Base-by-base conservation (phyloP, 1,284 basidiomycete species). In the Cutaneotrichosporon sp. region DNA sequence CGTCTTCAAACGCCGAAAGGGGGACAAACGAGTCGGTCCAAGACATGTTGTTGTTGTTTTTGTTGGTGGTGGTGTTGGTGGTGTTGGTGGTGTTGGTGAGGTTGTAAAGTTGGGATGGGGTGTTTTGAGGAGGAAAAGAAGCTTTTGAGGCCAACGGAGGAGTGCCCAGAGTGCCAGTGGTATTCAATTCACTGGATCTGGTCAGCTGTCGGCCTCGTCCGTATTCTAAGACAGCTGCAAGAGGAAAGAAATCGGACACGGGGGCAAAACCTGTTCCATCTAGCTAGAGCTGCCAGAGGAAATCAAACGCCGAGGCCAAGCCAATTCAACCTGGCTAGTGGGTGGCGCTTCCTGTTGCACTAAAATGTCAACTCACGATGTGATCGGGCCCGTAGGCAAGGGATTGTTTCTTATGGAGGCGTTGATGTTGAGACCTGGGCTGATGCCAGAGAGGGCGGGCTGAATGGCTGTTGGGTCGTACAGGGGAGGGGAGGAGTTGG, bases 21-120 rank as follows among this genome's bases (percentile, higher is more conserved):
- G 61, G 38, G 26, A 31, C 62, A 61, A 47, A 60, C 53, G 42
- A 65, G 63, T 46, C 63, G 52, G 47, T 68, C 62, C 38, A 64
- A 60, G 42, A 64, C 63, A 63, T 65, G 50, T 40, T 61, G 63
- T 42, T 60, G 49, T 8, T 36, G 34, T 34, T 5, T n/a, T n/a
- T n/a, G n/a, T n/a, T 26, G 50, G 38, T 61, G 63, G 42, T 62
- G 49, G 5, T 36, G 34, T 36, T 8, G 18, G 22, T 22, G 61
- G 63, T 46, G 42, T 4, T 46, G 14, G 42, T 46, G 9, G 14
- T 16, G 40, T 13, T 18, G 60, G 26, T 26, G 26, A 26, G 26
- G 26, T 65, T 61, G 63, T 5, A 50, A 49, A 58, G 40, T 58
- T 55, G 50, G 38, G 32, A 50, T 58, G 61, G 55, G 36, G 32